Evolutionary conservation across 768 basidiomycete species (phyloP).

Genomic region (Coprinopsis sp.): DNA sequence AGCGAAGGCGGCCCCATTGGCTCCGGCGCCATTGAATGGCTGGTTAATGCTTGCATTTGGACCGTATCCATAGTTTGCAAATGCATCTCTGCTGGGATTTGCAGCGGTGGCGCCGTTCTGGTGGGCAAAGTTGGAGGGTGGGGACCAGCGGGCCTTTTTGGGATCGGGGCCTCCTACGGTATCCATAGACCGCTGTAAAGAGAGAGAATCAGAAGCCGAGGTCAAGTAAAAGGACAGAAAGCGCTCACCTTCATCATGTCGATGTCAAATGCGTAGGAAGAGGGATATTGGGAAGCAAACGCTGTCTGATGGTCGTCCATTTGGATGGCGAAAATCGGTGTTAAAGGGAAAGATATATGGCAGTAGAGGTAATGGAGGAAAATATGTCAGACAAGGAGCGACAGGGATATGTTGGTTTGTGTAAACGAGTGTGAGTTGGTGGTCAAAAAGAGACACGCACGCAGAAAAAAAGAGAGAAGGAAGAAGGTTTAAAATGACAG

Average conservation of each 20-base stretch:
- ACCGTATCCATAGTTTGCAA: constrained; percentile 86
- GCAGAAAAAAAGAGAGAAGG: constrained; percentile 31
- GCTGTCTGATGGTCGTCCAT: constrained; percentile 77
- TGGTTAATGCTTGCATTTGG: constrained; percentile 65
- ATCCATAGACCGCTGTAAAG: constrained; percentile 77
- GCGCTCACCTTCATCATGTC: constrained; percentile 87
- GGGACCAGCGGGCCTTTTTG: constrained; percentile 90
- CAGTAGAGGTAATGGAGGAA: constrained; percentile 46
- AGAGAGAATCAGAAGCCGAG: constrained; percentile 7
- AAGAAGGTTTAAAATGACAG: constrained; percentile 28
- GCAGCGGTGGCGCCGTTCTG: constrained; percentile 23
- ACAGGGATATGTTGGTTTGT: constrained; percentile 34
- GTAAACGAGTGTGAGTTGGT: constrained; percentile 44
- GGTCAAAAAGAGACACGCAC: constrained; percentile 38
- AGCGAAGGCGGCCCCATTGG: constrained; percentile 41
- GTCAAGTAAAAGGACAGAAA: constrained; percentile 2
- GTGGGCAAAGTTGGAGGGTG: constrained; percentile 46
- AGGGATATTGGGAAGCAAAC: constrained; percentile 67
- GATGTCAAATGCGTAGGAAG: constrained; percentile 72
- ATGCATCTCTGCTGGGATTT: constrained; percentile 51
- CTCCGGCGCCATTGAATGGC: constrained; percentile 43
- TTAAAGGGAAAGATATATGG: constrained; percentile 34
- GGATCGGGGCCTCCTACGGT: constrained; percentile 74
- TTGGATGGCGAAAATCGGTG: constrained; percentile 26
- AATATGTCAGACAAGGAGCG: constrained; percentile 47